Base-by-base conservation (phyloP, 192 early-diverging fungal genomes). In the Rhizophlyctis rosea region DNA sequence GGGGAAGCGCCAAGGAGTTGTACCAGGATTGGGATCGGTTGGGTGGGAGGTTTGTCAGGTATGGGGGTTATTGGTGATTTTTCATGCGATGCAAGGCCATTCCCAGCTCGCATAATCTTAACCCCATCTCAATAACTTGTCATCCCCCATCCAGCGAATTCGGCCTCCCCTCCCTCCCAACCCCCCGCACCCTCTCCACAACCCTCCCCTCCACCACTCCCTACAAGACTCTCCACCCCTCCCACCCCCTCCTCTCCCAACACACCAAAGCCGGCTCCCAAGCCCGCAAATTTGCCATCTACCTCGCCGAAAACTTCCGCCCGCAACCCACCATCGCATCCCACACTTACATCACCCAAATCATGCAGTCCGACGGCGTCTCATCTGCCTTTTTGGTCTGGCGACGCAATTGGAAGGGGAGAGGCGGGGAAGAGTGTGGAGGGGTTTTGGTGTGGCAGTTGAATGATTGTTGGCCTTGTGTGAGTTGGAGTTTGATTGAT, bases 21-120 rank as follows among this genome's bases (percentile, higher is more conserved):
- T 73, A 71, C 57, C 71, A 73, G 50, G 57, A 73, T 28, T 73
- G 64, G 28, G 68, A 59, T 3, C 55, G 53, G 33, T 54, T 71
- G 7, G 62, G 57, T 16, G 71, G 71, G 1, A 48, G 71, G 2
- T 73, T 73, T 33, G 54, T 73, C 4, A 66, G 61, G 5, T n/a
- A n/a, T n/a, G n/a, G n/a, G n/a, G n/a, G n/a, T n/a, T n/a, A n/a
- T n/a, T n/a, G n/a, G n/a, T n/a, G n/a, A n/a, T n/a, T n/a, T n/a
- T n/a, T n/a, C n/a, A n/a, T n/a, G n/a, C n/a, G n/a, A n/a, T n/a
- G n/a, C n/a, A n/a, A n/a, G n/a, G n/a, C n/a, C n/a, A n/a, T n/a
- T n/a, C n/a, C n/a, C n/a, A n/a, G n/a, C n/a, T n/a, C n/a, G n/a
- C n/a, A n/a, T n/a, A n/a, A n/a, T n/a, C n/a, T n/a, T n/a, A n/a